phyloP scores from a whole-genome alignment of 1,284 basidiomycete species.

The Cutaneotrichosporon sp. region DNA sequence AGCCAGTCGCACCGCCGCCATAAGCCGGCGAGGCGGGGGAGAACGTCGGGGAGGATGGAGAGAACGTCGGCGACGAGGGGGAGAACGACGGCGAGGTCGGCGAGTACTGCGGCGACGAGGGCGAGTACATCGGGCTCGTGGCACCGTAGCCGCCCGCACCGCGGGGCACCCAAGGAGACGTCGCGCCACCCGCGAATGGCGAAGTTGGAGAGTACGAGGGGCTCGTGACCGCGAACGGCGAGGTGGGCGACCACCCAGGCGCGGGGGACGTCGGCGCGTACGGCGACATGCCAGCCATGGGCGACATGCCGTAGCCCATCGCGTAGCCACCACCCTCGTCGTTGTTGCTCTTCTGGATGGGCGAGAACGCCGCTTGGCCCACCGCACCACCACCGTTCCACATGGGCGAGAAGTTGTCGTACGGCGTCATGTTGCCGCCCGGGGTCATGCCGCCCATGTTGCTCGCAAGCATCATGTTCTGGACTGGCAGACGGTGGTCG shows the following conservation, averaged over 20 bases:
- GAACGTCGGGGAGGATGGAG: conserved; percentile 39
- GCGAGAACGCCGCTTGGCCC: conserved; percentile 89
- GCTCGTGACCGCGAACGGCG: conserved; percentile 61
- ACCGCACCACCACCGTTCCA: conserved; percentile 62
- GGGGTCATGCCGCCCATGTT: conserved; percentile 89
- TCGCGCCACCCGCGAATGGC: conserved; percentile 64
- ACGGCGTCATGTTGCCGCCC: conserved; percentile 83
- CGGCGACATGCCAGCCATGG: conserved; percentile 64
- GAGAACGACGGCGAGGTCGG: conserved; percentile 88
- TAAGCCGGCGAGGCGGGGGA: conserved; percentile 72
- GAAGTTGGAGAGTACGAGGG: conserved; percentile 67
- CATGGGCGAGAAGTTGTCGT: conserved; percentile 78
- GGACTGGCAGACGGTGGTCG: conserved; percentile 86
- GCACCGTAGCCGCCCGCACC: conserved; percentile 62
- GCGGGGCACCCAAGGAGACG: conserved; percentile 71
- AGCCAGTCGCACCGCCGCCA: conserved; percentile 51
- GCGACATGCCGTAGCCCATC: conserved; percentile 67
- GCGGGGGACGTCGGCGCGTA: conserved; percentile 55
- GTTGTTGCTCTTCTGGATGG: conserved; percentile 82
- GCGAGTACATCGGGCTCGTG: conserved; percentile 70
- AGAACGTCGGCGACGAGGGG: conserved; percentile 81
- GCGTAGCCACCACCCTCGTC: conserved; percentile 71
- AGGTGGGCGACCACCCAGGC: conserved; percentile 73
- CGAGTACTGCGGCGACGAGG: conserved; percentile 81
- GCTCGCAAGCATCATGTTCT: conserved; percentile 76